phyloP scores from a whole-genome alignment of 179 eudicot species.

The Beta corolliflora region DNA sequence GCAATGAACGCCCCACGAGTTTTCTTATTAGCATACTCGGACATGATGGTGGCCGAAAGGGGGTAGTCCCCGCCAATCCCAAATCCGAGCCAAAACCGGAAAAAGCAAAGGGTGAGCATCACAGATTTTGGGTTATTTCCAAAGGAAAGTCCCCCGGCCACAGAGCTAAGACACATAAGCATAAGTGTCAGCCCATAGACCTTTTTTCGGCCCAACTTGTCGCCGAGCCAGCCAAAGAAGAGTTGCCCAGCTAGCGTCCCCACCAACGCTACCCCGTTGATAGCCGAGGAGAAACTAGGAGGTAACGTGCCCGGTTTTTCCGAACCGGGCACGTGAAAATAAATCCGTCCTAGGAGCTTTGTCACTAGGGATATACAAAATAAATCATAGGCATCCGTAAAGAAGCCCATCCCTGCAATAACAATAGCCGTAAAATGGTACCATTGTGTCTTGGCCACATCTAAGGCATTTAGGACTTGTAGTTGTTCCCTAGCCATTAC shows the following conservation, averaged over 20 bases:
- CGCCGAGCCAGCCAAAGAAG: conserved; percentile 81
- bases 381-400: conserved; percentile 70
- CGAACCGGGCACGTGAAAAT: conserved; percentile 50
- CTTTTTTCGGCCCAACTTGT: conserved; percentile 61
- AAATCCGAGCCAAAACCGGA: conserved; percentile 67
- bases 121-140: conserved; percentile 48
- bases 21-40: conserved; percentile 61
- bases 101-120: conserved; percentile 57
- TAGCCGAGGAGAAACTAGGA: conserved; percentile 56
- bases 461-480: conserved; percentile 58
- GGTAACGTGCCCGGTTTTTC: conserved; percentile 64
- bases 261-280: conserved; percentile 64
- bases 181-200: conserved; percentile 65
- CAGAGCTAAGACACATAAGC: conserved; percentile 58
- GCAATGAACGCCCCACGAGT: conserved; percentile 67
- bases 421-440: conserved; percentile 70
- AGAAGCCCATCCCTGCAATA: conserved; percentile 73
- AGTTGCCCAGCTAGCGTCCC: conserved; percentile 67
- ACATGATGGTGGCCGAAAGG: conserved; percentile 68
- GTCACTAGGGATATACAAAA: conserved; percentile 63
- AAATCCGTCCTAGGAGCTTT: conserved; percentile 59
- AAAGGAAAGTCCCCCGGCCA: conserved; percentile 67
- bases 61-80: conserved; percentile 75
- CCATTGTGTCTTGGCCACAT: conserved; percentile 70
- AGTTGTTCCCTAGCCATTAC: conserved; percentile 50